Conservation (phyloP, 768 basidiomycete species). For the Collybiopsis luxurians region DNA sequence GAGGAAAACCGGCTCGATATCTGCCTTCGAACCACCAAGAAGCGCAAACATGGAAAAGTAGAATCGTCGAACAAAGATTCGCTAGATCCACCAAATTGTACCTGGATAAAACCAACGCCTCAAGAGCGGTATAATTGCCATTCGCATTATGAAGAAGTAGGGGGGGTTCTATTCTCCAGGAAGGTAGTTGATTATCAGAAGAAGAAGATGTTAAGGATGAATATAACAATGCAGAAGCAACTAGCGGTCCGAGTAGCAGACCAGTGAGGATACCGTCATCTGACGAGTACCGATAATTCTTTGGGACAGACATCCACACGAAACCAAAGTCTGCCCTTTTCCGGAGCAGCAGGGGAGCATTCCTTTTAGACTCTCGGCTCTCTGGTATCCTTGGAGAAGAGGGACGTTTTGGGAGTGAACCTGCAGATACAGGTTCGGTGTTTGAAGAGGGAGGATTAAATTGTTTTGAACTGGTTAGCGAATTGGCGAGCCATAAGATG, state of each 20-base stretch:
- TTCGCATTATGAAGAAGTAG: constrained; percentile 44
- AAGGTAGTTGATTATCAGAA: constrained; percentile 37
- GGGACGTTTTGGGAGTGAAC: constrained; percentile 15
- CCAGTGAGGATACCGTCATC: constrained; percentile 89
- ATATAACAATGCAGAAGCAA: constrained; percentile 67
- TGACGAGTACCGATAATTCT: constrained; percentile 80
- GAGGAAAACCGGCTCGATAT: constrained; percentile 27
- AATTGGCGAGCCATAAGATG: constrained; percentile 58
- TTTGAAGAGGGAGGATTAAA: no score
- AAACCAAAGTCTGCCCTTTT: constrained; percentile 57
- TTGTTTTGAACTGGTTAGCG: constrained; percentile 16
- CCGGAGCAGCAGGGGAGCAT: constrained; percentile 19
- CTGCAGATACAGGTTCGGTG: background rate
- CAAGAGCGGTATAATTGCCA: constrained; percentile 39
- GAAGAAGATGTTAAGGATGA: constrained; percentile 40
- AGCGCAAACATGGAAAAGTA: constrained; percentile 75
- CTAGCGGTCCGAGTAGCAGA: constrained; percentile 78
- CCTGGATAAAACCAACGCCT: constrained; percentile 65
- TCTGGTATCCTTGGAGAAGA: constrained; percentile 45
- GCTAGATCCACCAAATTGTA: constrained; percentile 76
- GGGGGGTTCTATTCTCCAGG: constrained; percentile 82
- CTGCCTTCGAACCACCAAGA: constrained; percentile 74
- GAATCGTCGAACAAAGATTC: constrained; percentile 75
- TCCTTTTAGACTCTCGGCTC: constrained; percentile 39
- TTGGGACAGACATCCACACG: constrained; percentile 89